Evolutionary conservation across 2,329 filamentous ascomycete species (phyloP).

Genomic region (Phoma herbarum): DNA sequence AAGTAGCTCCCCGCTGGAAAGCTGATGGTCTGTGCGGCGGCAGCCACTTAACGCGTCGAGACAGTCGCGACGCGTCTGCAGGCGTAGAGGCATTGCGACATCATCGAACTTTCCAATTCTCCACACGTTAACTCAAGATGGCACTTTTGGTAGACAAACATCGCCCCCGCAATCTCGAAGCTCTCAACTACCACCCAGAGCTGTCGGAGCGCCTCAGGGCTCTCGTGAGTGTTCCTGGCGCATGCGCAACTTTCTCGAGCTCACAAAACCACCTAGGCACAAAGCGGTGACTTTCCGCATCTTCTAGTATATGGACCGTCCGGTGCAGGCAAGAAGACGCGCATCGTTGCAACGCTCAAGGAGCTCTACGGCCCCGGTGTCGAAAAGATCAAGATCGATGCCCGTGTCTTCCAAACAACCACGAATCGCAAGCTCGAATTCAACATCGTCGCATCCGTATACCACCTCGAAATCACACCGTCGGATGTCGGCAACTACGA

Average conservation of each 20-base stretch:
- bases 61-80: slow-evolving; percentile 35
- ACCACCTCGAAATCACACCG: slow-evolving; percentile 97
- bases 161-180: slow-evolving; percentile 76
- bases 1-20: not conserved
- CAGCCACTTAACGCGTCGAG: slow-evolving; percentile 41
- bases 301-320: slow-evolving; percentile 96
- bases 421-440: slow-evolving; percentile 98
- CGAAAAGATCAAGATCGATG: slow-evolving; percentile 99
- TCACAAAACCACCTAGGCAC: slow-evolving; percentile 67
- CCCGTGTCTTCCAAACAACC: slow-evolving; percentile 93
- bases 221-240: slow-evolving; percentile 66
- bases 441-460: slow-evolving; percentile 96
- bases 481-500: slow-evolving; percentile 97
- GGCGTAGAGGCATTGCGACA: slow-evolving; percentile 33
- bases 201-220: slow-evolving; percentile 87
- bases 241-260: slow-evolving; percentile 1
- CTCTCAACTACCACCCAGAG: slow-evolving; percentile 85
- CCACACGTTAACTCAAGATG: slow-evolving; percentile 55
- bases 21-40: slow-evolving; percentile 7
- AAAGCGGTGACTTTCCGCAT: slow-evolving; percentile 97
- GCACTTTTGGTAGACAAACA: slow-evolving; percentile 72
- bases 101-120: slow-evolving; percentile 11
- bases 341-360: slow-evolving; percentile 93
- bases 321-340: slow-evolving; percentile 96
- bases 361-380: slow-evolving; percentile 95